Base-by-base conservation (phyloP, 2,329 filamentous ascomycete species). In the Graphilbum fragrans region DNA sequence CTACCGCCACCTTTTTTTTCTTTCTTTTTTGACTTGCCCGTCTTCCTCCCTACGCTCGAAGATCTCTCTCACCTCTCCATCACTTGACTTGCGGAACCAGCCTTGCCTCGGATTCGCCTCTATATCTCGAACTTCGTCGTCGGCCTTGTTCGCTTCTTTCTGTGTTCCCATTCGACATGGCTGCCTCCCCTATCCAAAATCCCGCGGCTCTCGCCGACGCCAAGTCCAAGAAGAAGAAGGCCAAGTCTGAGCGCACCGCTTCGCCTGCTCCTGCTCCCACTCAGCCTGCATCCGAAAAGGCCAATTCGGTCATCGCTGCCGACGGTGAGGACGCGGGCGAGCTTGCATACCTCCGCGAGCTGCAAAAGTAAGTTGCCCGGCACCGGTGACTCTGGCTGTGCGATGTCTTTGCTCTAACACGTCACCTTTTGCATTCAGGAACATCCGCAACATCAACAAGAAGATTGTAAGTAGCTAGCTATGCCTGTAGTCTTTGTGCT, bases 391-490 rank as follows among this genome's bases (percentile, higher is more conserved):
- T 35, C 9, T 37, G n/a, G n/a, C n/a, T n/a, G n/a, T n/a, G n/a
- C n/a, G n/a, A n/a, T n/a, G n/a, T n/a, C n/a, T n/a, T n/a, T n/a
- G n/a, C n/a, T n/a, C 22, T 37, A 27, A 27, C 17, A 9, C 10
- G 5, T 14, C 8, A n/a, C n/a, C n/a, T 25, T 34, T 36, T 38
- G 27, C 10, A 12, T 20, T 8, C 51, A 94, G 87, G 72, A 86
- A 77, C 62, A 84, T 95, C 53, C 87, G 90, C 57, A 94, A 92
- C 62, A 67, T 92, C 55, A 83, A 80, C 69, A 96, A 95, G 75
- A 95, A 95, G 67, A 80, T 96, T 55, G 86, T 94, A 65, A 66
- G 83, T 68, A 42, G 5, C 12, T 7, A 21, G 6, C 18, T 17
- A 14, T 18, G 12, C 19, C n/a, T 23, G 4, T 23, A 22, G 10